A percentile compares a stretch with the other conserved stretches of the same genome.
These are phyloP conservation scores for Albifimbria verrucaria DNA, from an alignment of 2,329 filamentous ascomycete species.

Conservation along the genomic window DNA sequence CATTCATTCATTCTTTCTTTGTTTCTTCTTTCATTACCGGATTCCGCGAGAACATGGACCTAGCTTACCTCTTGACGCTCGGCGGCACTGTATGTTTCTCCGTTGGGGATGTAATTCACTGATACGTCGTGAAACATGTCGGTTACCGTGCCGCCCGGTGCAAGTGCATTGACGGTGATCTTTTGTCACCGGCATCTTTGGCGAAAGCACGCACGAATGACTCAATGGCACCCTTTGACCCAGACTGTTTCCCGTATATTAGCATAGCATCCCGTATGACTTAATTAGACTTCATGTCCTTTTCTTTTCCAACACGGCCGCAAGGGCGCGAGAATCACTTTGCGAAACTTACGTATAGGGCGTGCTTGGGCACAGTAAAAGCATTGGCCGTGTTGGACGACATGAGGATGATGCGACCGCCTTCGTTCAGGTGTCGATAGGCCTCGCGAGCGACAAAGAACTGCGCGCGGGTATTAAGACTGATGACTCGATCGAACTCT, in stretches of 20 bases:
- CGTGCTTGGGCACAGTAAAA: constrained; percentile 67
- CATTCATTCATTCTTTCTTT: too few species aligned
- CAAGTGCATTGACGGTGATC: constrained; percentile 65
- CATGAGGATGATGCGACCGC: constrained; percentile 72
- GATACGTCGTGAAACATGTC: constrained; percentile 67
- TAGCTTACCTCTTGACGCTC: too few species aligned
- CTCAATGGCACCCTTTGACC: constrained; percentile 72
- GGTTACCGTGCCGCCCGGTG: constrained; percentile 64
- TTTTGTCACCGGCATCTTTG: constrained; percentile 66
- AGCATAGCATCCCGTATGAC: too few species aligned
- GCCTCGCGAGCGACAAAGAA: constrained; percentile 71
- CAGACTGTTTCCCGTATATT: too few species aligned
- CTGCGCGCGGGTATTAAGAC: constrained; percentile 64
- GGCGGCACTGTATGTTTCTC: constrained; percentile 52
- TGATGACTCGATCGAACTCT: constrained; percentile 70
- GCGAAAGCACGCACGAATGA: constrained; percentile 74
- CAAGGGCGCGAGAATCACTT: too few species aligned
- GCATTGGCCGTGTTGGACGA: constrained; percentile 66
- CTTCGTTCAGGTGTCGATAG: constrained; percentile 65
- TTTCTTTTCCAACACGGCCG: too few species aligned
- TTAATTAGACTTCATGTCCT: too few species aligned
- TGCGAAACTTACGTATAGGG: too few species aligned
- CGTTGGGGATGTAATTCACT: constrained; percentile 57
- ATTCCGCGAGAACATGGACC: too few species aligned
- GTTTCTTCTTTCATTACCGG: too few species aligned